phyloP scores from a whole-genome alignment of 2,329 filamentous ascomycete genomes.

The Teratosphaeriaceae sp. region DNA sequence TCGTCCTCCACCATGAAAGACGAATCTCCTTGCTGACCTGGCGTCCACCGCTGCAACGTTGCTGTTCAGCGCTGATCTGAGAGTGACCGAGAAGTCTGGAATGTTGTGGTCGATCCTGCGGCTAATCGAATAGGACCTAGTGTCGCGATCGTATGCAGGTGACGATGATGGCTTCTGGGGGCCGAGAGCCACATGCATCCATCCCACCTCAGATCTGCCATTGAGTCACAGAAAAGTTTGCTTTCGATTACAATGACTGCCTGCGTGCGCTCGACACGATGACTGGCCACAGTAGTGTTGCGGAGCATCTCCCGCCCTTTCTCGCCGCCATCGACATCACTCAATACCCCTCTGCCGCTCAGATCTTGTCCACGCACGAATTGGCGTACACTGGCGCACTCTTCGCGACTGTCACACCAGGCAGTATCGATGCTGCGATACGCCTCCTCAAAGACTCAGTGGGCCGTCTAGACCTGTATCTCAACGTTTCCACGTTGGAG shows the following conservation, averaged over 20 bases:
- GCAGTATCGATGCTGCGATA: slow-evolving; percentile 39
- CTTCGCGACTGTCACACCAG: slow-evolving; percentile 45
- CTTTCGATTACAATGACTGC: no score
- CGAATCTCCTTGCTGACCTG: no score
- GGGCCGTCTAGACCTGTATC: slow-evolving; percentile 55
- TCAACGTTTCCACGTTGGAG: slow-evolving; percentile 67
- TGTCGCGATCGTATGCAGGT: no score
- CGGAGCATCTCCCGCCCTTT: slow-evolving; percentile 32
- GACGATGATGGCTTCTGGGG: not conserved
- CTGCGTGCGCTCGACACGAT: not conserved
- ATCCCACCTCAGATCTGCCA: not conserved
- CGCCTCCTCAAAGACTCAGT: slow-evolving; percentile 52
- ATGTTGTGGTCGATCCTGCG: no score
- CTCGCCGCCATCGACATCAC: slow-evolving; percentile 45
- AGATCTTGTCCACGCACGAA: slow-evolving; percentile 41
- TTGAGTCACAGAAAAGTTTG: not conserved
- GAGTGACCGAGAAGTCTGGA: no score
- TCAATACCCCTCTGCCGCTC: slow-evolving; percentile 36
- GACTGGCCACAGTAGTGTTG: not conserved
- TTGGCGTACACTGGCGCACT: slow-evolving; percentile 54
- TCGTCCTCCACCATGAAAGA: no score
- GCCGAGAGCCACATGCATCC: not conserved
- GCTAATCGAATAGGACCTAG: no score
- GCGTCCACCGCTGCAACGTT: no score
- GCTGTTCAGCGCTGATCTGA: no score